Evolutionary conservation across 257 asterid genomes (phyloP), one percentile per base, ranked within the genome.

Genomic region (Rehmannia glutinosa): DNA sequence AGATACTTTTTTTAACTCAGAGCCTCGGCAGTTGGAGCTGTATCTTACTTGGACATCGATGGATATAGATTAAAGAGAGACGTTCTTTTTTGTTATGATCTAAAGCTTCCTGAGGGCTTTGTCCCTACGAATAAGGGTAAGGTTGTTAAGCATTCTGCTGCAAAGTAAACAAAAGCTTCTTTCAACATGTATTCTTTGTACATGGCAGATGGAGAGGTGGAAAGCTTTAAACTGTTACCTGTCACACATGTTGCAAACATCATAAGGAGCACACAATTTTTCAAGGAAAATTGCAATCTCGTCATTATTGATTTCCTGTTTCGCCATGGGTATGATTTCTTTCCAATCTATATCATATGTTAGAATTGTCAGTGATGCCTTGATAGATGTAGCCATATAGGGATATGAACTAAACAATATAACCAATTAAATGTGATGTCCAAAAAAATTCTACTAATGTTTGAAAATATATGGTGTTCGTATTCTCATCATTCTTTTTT

Each of bases 71-170:
- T 87, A 75, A 87, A 90, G 82, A 90, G 98, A 72, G 98, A 90
- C 56, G 95, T 92, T 79, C 91, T 87, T 64, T 92, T 90, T 80
- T 92, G 98, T 80, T 92, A 92, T 69, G 97, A 90, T 79, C 83
- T 90, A 55, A 82, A 92, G 77, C 91, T 92, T 80, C 96, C 98
- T 0, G 93, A 76, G 56, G 81, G 60, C 63, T 92, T 92, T 73
- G 49, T 79, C 64, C 98, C 98, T 60, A 45, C 10, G 38, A 92
- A 92, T 55, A 86, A 86, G 76, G 98, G 98, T 92, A 68, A 64
- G 77, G 63, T 54, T 33, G 45, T 39, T 49, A 17, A 47, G 55
- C 16, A 41, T 21, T 56, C 59, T 41, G 25, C 27, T 56, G 23
- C 35, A 23, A 47, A 38, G 38, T 47, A 24, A 45, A 33, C 23